phyloP scores from a whole-genome alignment of 2,329 filamentous ascomycete species.

The Pseudogymnoascus pannorum region DNA sequence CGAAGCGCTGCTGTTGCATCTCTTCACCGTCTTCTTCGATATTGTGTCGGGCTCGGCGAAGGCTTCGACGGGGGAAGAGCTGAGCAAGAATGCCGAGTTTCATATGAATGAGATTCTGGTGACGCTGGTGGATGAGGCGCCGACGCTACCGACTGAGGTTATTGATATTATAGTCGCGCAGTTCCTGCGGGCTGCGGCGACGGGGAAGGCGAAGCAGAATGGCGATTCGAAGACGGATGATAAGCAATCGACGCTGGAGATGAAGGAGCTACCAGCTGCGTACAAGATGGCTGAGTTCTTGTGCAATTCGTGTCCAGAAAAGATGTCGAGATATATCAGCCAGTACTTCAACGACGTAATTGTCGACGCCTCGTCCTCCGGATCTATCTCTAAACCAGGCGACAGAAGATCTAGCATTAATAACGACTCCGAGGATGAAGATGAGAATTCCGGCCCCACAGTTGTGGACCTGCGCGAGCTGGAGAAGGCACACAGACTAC shows the following conservation, averaged over 20 bases:
- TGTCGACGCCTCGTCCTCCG: slow-evolving; percentile 67
- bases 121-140: slow-evolving; percentile 79
- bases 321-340: slow-evolving; percentile 89
- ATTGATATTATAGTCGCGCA: slow-evolving; percentile 93
- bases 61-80: slow-evolving; percentile 66
- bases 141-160: slow-evolving; percentile 68
- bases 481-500: slow-evolving; percentile 78
- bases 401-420: slow-evolving; percentile 44
- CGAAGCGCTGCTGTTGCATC: slow-evolving; percentile 67
- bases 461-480: slow-evolving; percentile 83
- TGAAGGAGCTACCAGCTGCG: slow-evolving; percentile 82
- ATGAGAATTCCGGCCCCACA: slow-evolving; percentile 54
- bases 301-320: slow-evolving; percentile 81
- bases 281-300: slow-evolving; percentile 96
- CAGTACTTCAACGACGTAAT: slow-evolving; percentile 98
- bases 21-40: slow-evolving; percentile 89
- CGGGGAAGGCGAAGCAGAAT: slow-evolving; percentile 42
- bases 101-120: slow-evolving; percentile 82
- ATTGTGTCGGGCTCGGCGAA: slow-evolving; percentile 75
- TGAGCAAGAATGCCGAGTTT: slow-evolving; percentile 89
- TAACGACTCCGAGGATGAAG: slow-evolving; percentile 55
- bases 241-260: slow-evolving; percentile 73
- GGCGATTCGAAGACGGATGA: slow-evolving; percentile 53
- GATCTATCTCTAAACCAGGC: slow-evolving; percentile 38
- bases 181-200: slow-evolving; percentile 79